Evolutionary conservation across 1,284 basidiomycete genomes (phyloP), one percentile per base, ranked within the genome.

Genomic region (Laetiporus sulphureus): DNA sequence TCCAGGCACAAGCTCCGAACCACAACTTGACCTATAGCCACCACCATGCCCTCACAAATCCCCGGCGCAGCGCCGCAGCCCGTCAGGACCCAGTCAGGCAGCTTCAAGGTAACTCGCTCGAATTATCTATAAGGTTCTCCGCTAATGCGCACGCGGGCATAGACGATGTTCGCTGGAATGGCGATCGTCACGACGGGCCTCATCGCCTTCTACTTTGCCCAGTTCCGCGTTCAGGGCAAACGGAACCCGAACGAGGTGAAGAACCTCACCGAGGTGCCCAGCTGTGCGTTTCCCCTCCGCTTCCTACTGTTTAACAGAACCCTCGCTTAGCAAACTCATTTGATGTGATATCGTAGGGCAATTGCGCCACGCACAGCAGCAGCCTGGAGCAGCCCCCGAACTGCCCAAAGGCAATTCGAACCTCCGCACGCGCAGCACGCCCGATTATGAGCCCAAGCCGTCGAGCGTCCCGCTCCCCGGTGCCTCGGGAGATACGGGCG

Each of bases 351-450:
- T n/a, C n/a, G 15, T 29, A 51, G 52, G 49, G 52, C 52, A 54
- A 36, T 40, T 45, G 38, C 52, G 48, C 20, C 52, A 51, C 35
- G 50, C 52, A 1, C 48, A 50, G 16, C 50, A 54, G 27, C 25
- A 36, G 19, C 33, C 33, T 8, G 40, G 40, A 4, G 19, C 27
- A 10, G 33, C 36, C 6, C 33, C 6, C 0, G 21, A 32, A 5
- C 24, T 22, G 7, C 34, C 40, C n/a, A 33, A 24, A 22, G 25
- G 11, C 3, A 16, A n/a, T 15, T 18, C 34, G 2, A 22, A 42
- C 5, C 27, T n/a, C 40, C 29, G 20, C 40, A 35, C 40, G 34
- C 40, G 20, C 15, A 12, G 20, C 20, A 42, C 35, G 3, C 40
- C 40, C 11, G 15, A 30, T 16, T 36, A 27, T n/a, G 12, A 36